These are phyloP conservation scores for Nyctanthes arbortristis DNA, from an alignment of 257 asterid genomes.

Conservation along the genomic window DNA sequence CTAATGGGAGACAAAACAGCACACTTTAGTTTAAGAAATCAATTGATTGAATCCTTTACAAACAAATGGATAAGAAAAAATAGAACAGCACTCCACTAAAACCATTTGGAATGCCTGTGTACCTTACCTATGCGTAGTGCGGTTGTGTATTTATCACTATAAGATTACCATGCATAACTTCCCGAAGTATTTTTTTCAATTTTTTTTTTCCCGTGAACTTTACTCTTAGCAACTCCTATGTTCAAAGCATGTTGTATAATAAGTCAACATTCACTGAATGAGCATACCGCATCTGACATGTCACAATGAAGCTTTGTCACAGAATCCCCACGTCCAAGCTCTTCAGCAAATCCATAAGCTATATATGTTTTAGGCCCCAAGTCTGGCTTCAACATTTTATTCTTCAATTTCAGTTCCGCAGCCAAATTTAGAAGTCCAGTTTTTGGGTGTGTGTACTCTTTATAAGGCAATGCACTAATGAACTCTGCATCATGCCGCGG, in stretches of 20 bases:
- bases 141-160: too few species aligned
- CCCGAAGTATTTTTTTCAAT: too few species aligned
- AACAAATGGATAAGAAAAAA: too few species aligned
- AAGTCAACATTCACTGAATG: background rate
- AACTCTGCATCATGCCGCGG: constrained; percentile 58
- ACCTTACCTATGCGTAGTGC: too few species aligned
- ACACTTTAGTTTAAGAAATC: background rate
- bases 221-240: too few species aligned
- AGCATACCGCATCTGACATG: constrained; percentile 65
- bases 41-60: too few species aligned
- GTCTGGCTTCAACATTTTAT: constrained; percentile 50
- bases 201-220: too few species aligned
- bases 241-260: too few species aligned
- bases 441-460: constrained; percentile 60
- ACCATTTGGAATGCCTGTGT: too few species aligned
- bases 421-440: constrained; percentile 60
- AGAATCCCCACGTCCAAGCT: constrained; percentile 72
- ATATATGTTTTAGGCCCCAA: constrained; percentile 73
- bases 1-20: background rate
- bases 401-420: constrained; percentile 30
- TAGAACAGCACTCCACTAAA: too few species aligned
- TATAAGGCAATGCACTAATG: constrained; percentile 55
- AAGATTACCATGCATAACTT: too few species aligned
- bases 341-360: constrained; percentile 62
- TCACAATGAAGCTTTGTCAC: constrained; percentile 78